A percentile compares a stretch with the other conserved stretches of the same genome.
Conservation (phyloP, 2,329 filamentous ascomycete species). For the Fusarium anthophilum region DNA sequence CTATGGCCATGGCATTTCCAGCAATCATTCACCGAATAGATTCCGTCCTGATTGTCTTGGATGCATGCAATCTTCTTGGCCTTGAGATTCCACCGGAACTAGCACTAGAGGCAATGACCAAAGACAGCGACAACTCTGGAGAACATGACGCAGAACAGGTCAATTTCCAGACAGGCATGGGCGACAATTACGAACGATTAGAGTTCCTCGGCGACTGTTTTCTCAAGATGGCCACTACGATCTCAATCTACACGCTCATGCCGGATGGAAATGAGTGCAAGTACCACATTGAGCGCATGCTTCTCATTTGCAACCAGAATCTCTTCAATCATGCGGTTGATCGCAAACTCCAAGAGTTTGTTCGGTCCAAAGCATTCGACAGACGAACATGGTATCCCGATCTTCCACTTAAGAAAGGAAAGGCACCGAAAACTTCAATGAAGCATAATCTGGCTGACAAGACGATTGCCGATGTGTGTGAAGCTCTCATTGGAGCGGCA, state of each 20-base stretch:
- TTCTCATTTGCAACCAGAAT: constrained; percentile 90
- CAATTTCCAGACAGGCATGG: constrained; percentile 86
- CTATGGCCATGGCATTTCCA: constrained; percentile 80
- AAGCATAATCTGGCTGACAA: constrained; percentile 84
- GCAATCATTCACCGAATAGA: constrained; percentile 88
- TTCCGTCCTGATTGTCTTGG: constrained; percentile 79
- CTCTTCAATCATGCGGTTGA: constrained; percentile 80
- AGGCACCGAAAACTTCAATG: constrained; percentile 57
- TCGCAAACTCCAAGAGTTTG: constrained; percentile 73
- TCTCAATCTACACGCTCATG: constrained; percentile 81
- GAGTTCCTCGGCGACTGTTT: constrained; percentile 96
- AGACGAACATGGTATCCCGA: constrained; percentile 90
- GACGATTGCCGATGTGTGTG: constrained; percentile 91
- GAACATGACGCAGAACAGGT: constrained; percentile 74
- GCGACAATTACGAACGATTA: constrained; percentile 91
- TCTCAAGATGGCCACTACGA: constrained; percentile 94
- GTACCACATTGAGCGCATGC: constrained; percentile 91
- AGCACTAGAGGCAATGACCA: constrained; percentile 90
- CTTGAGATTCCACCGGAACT: constrained; percentile 72
- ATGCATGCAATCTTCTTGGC: constrained; percentile 73
- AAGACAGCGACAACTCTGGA: constrained; percentile 86
- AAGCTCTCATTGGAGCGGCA: constrained; percentile 91
- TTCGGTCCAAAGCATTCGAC: constrained; percentile 85
- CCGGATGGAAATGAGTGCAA: constrained; percentile 84
- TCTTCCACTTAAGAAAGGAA: constrained; percentile 77